Evolutionary conservation across 148 eudicot species (phyloP), one percentile per base, ranked within the genome.

Genomic region (Fagopyrum tataricum): DNA sequence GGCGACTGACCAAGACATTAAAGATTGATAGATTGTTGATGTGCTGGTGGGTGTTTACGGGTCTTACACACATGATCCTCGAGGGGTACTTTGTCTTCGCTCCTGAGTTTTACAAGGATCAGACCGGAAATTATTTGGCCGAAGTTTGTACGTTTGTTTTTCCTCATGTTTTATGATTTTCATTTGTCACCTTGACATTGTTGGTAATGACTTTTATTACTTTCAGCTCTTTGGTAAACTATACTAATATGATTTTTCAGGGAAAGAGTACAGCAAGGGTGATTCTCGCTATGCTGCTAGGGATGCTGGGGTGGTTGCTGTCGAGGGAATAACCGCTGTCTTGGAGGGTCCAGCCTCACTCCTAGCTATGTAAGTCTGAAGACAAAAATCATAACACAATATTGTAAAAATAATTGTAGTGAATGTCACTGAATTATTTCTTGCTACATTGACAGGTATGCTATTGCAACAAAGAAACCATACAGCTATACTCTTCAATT

Each of bases 231-330:
- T 31, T 4, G 15, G 14, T 58, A 21, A 5, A 24, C 24, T 58
- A 20, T 24, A 52, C 67, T 24, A 43, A 75, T 64, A 4, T n/a
- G 48, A 61, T 73, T 64, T 51, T 18, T 15, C 79, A 93, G 98
- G 98, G 98, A 93, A 93, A 82, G 98, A 93, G 78, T 94, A 91
- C 73, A 87, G 93, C 88, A 89, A 84, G 81, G 98, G 98, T 70
- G 98, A 94, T 77, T 91, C 97, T 73, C 85, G 97, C 80, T 94
- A 94, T 67, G 98, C 74, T n/a, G 87, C 76, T 47, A 83, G 92
- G 72, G 98, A 94, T 74, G 75, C 93, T 48, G 90, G 79, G 74
- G 74, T 87, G 58, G 81, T 93, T 56, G 71, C 95, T n/a, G 84
- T 93, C 58, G 98, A 93, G 85, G 95, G 90, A 74, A 71, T 93